phyloP scores from a whole-genome alignment of 2,329 filamentous ascomycete species.

The Furcasterigmium furcatum region DNA sequence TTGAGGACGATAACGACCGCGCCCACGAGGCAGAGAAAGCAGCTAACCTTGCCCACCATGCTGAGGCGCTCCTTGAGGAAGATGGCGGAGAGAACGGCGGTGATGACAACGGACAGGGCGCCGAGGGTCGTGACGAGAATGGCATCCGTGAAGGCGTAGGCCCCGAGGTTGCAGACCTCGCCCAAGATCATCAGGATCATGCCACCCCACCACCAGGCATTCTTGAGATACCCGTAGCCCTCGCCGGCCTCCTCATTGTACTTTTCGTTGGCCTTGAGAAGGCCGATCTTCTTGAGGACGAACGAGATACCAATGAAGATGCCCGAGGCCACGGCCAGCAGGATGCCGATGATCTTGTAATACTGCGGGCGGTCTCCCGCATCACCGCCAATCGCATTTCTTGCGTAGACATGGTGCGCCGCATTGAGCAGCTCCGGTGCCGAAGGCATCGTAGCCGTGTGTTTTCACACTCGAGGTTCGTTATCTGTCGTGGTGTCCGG shows the following conservation, averaged over 20 bases:
- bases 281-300: conserved; percentile 88
- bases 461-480: background rate
- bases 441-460: background rate
- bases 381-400: conserved; percentile 8
- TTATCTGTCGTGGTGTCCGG: background rate
- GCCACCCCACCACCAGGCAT: conserved; percentile 89
- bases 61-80: conserved; percentile 95
- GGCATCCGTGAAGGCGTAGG: conserved; percentile 94
- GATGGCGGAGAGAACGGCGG: conserved; percentile 85
- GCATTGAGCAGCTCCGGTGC: background rate
- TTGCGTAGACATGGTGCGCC: background rate
- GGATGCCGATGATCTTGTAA: conserved; percentile 86
- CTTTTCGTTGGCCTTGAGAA: conserved; percentile 90
- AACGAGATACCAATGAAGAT: conserved; percentile 93
- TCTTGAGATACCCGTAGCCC: conserved; percentile 96
- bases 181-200: conserved; percentile 98
- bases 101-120: conserved; percentile 88
- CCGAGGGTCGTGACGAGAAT: conserved; percentile 92
- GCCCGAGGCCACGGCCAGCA: conserved; percentile 81
- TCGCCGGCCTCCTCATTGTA: conserved; percentile 95
- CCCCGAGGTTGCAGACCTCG: conserved; percentile 95
- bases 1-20: conserved; percentile 94
- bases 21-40: conserved; percentile 91
- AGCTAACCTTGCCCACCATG: conserved; percentile 93
- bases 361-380: conserved; percentile 37